Evolutionary conservation across 106 monocot species (phyloP), one percentile per base, ranked within the genome.

Genomic region (Chionographis japonica): DNA sequence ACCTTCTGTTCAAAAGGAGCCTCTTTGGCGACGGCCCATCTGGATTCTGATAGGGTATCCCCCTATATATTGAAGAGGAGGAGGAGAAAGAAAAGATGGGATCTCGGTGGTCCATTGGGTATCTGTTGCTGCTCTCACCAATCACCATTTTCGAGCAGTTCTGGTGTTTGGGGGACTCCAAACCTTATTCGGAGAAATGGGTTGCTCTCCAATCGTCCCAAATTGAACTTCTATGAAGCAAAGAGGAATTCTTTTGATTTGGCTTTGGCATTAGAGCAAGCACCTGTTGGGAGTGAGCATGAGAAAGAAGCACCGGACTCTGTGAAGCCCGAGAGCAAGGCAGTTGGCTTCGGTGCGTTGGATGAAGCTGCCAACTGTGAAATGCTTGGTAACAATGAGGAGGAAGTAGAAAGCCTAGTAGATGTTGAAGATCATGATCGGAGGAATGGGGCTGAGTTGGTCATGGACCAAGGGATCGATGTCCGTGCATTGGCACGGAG

Each of bases 401-500:
- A 66, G 51, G 61, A 68, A 43, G 56, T 1, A 13, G 67, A 70
- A 46, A 62, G 50, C 41, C 13, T 49, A n/a, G 69, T 36, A 51
- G 51, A 62, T 18, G 7, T 50, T 65, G 67, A 56, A n/a, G 53
- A 65, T 41, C 38, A 42, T 35, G 70, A 43, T 3, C 20, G 37
- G 50, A 56, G 36, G 39, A 36, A 41, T 16, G 52, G 13, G 27
- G 27, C 37, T 43, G 46, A 59, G 65, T 27, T 41, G 49, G 36
- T 60, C 14, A 36, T 64, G 54, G 68, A 75, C 14, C 74, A 37
- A 42, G 80, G 64, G 62, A 57, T 89, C 19, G 84, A 97, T 75
- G 89, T 92, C 11, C 74, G 82, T 8, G 86, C 72, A 19, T 42
- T 97, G 66, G 89, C 79, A 3, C 54, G 16, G 62, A 78, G 68